Conservation (phyloP, 345 rosid genomes). For the Dimocarpus longan region DNA sequence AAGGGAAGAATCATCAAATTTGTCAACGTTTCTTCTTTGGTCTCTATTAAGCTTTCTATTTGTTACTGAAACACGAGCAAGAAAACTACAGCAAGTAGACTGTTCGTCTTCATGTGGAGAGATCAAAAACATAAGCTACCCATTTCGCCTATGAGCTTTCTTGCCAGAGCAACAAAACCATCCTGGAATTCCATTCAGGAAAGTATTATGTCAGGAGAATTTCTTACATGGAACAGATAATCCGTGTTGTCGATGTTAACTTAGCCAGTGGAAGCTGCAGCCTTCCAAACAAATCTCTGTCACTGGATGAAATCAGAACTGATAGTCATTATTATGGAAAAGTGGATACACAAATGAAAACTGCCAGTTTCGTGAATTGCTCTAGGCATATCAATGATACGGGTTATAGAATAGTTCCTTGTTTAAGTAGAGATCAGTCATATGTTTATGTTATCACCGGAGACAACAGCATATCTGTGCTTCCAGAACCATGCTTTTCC, state of each 20-base stretch:
- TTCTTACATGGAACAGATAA: slow-evolving; percentile 18
- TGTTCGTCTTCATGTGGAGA: slow-evolving; percentile 49
- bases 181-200: slow-evolving; percentile 30
- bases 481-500: slow-evolving; percentile 34
- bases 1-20: neutral
- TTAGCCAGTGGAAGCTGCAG: slow-evolving; percentile 34
- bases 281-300: slow-evolving; percentile 37
- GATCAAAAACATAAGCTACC: slow-evolving; percentile 36
- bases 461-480: slow-evolving; percentile 18
- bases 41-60: slow-evolving; percentile 16
- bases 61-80: slow-evolving; percentile 14
- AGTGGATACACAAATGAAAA: neutral
- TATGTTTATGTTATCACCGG: slow-evolving; percentile 35
- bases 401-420: slow-evolving; percentile 30
- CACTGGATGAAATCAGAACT: slow-evolving; percentile 1
- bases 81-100: slow-evolving; percentile 15
- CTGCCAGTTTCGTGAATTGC: slow-evolving; percentile 40
- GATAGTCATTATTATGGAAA: slow-evolving; percentile 25
- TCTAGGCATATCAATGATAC: slow-evolving; percentile 21
- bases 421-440: slow-evolving; percentile 30
- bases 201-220: slow-evolving; percentile 35
- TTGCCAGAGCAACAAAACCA: slow-evolving; percentile 36
- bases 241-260: slow-evolving; percentile 40
- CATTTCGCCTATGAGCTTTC: slow-evolving; percentile 44
- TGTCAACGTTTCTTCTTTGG: slow-evolving; percentile 8